Base-by-base conservation (phyloP, 2,329 filamentous ascomycete species). In the Rhynchosporium agropyri region DNA sequence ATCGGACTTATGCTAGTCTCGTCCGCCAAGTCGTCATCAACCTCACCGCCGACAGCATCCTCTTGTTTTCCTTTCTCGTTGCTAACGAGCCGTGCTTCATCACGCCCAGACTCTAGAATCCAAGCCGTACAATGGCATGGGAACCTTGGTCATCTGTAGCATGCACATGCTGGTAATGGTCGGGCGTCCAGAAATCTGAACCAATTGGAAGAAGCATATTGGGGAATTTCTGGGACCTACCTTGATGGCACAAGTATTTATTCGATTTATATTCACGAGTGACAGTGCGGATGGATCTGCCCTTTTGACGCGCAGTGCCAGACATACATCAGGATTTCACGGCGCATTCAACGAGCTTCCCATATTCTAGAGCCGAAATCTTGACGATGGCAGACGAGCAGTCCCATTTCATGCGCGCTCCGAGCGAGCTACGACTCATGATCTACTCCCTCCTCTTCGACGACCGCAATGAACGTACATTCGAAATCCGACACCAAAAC, bases 391-490 rank as follows among this genome's bases (percentile, higher is more conserved):
- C 51, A 20, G 46, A 48, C 20, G 46, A 63, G 13, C 50, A 56
- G 51, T 63, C 65, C 12, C 62, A 61, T 4, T 70, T 73, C 49
- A 65, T 71, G 61, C 59, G 61, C 15, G 63, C 72, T 7, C 71
- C 70, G 4, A 60, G 64, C 33, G 71, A 73, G 60, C 67, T 73
- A 8, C 67, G 71, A 20, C 58, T 72, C 15, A 67, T 70, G 60
- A 72, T 73, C n/a, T 72, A 71, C 43, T 69, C 74, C 12, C 75
- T 79, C 48, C 76, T 83, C 12, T 76, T 83, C 50, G 72, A 79
- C 63, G 76, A 78, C 60, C 63, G 59, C 9, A 59, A 61, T 45
- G 69, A 75, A 48, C 74, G 73, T 33, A 70, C 70, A 10, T 75
- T 83, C 8, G 69, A 72, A 12, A 79, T 82, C 29, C 76, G 77